These are phyloP conservation scores for Sindora glabra DNA, from an alignment of 306 rosid species.

Conservation along the genomic window DNA sequence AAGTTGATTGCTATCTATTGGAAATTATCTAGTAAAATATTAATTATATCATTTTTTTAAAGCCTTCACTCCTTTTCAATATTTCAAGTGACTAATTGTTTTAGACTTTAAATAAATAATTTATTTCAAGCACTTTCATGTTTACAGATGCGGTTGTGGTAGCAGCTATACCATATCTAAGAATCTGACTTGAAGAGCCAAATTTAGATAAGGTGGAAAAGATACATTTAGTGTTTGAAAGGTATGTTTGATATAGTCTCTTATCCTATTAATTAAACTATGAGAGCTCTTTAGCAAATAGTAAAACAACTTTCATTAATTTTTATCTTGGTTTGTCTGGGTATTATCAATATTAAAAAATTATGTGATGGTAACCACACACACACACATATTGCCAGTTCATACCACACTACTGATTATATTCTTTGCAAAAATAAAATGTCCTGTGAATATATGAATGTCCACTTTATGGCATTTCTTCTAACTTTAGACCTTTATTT, in stretches of 20 bases:
- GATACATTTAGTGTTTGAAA: slow-evolving; percentile 69
- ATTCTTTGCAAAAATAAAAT: slow-evolving; percentile 1
- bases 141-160: slow-evolving; percentile 89
- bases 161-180: slow-evolving; percentile 77
- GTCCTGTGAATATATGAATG: not conserved
- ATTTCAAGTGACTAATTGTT: slow-evolving; percentile 4
- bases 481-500: not conserved
- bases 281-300: slow-evolving; percentile 5
- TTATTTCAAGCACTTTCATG: slow-evolving; percentile 95
- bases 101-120: slow-evolving; percentile 22
- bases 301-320: not conserved
- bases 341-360: not conserved
- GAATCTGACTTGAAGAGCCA: slow-evolving; percentile 52
- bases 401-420: not conserved
- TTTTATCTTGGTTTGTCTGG: not conserved
- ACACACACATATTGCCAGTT: not conserved
- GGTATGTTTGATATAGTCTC: slow-evolving; percentile 32
- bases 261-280: not conserved
- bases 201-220: slow-evolving; percentile 77
- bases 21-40: not conserved
- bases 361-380: slow-evolving; percentile 1
- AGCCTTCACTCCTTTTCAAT: not conserved
- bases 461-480: not conserved
- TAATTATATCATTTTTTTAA: not conserved
- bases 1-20: not conserved